Base-by-base conservation (phyloP, 495 filamentous ascomycete species). In the Glonium stellatum region DNA sequence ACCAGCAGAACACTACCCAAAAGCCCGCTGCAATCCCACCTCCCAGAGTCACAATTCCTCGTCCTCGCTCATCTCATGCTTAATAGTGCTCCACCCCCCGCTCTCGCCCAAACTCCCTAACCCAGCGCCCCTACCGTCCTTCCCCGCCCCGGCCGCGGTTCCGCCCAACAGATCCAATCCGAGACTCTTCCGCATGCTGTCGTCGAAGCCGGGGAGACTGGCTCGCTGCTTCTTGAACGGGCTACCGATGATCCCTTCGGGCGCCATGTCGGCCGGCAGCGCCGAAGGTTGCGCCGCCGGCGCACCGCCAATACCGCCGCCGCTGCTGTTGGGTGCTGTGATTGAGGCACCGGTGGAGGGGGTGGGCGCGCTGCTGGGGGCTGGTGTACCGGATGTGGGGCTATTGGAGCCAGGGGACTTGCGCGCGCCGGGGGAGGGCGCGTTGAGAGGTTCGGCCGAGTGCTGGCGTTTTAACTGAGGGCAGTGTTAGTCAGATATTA, bases 401-500 rank as follows among this genome's bases (percentile, higher is more conserved):
- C 75, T 81, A 57, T 73, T 79, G 57, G 73, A 79, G 13, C 75
- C 67, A 11, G 75, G 71, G 23, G 76, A 72, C 66, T 66, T 66
- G 48, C 56, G 62, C 59, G 71, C 68, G 67, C 73, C 67, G 66
- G 74, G 18, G 76, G 72, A 4, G 70, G 58, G 73, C n/a, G 75
- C 73, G 42, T 78, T 79, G 19, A 87, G 73, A 1, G 85, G 87
- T 25, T 95, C 92, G 35, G 84, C 84, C 0, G 93, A 97, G 74
- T 96, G 93, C 63, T 91, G 87, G 59, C 95, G 88, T 82, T 98
- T 98, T 37, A 97, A 82, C 92, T 97, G 70, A 62, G 19, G 23
- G 52, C 15, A 31, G 27, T 2, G 27, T 31, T 31, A 31, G 27
- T 31, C 27, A n/a, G n/a, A n/a, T n/a, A n/a, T n/a, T n/a, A n/a